These are phyloP conservation scores for Pharnaceum exiguum DNA, from an alignment of 148 eudicot species.

Conservation along the genomic window DNA sequence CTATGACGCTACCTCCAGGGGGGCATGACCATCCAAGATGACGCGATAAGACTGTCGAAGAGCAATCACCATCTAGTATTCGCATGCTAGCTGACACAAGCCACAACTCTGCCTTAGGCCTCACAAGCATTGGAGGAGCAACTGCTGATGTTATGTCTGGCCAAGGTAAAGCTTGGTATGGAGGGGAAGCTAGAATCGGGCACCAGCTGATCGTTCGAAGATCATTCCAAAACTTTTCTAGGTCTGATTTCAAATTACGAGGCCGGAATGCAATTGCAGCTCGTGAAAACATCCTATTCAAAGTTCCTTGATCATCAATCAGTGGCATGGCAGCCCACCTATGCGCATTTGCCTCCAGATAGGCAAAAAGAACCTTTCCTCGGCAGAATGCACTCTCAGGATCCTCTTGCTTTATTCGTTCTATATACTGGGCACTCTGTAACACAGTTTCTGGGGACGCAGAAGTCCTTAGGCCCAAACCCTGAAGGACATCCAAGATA, in stretches of 20 bases:
- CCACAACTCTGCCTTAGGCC: constrained; percentile 76
- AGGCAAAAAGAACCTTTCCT: constrained; percentile 83
- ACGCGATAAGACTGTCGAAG: constrained; percentile 73
- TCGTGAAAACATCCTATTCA: constrained; percentile 71
- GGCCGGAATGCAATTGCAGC: constrained; percentile 76
- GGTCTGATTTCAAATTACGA: constrained; percentile 62
- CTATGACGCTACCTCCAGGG: constrained; percentile 88
- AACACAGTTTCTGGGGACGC: constrained; percentile 76
- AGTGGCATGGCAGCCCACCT: constrained; percentile 60
- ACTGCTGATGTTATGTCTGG: constrained; percentile 72
- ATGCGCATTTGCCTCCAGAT: constrained; percentile 89
- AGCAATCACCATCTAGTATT: constrained; percentile 91
- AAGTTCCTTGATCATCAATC: constrained; percentile 52
- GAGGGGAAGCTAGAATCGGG: constrained; percentile 82
- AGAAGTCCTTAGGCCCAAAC: constrained; percentile 74
- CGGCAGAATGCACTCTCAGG: constrained; percentile 60
- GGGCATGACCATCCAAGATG: constrained; percentile 96
- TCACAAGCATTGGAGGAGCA: constrained; percentile 95
- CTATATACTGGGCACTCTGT: constrained; percentile 80
- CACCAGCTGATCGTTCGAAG: constrained; percentile 89
- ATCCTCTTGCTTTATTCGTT: constrained; percentile 56
- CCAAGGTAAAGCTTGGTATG: constrained; percentile 86
- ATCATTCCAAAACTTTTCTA: constrained; percentile 92
- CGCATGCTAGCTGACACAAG: constrained; percentile 98
- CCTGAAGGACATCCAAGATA: constrained; percentile 71